Percentiles rank a stretch among this genome's conserved stretches.
phyloP scores from a whole-genome alignment of 139 green algal genomes.

The Chlamydomonas applanata region DNA sequence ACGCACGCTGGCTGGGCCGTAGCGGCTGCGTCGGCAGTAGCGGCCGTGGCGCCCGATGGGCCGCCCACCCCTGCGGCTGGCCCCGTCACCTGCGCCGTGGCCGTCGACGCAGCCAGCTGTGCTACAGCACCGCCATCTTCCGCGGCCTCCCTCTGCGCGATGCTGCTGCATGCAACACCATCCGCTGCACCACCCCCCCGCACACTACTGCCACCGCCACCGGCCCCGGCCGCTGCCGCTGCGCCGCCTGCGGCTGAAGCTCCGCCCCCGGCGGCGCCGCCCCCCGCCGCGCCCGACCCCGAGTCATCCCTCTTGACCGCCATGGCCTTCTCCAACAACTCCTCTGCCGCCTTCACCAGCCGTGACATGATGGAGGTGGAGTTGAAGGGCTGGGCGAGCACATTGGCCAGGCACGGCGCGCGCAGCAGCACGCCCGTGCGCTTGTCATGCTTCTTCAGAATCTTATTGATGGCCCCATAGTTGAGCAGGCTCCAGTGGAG shows the following conservation, averaged over 20 bases:
- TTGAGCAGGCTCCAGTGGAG: constrained; percentile 81
- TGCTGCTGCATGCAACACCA: too few species aligned
- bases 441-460: constrained; percentile 89
- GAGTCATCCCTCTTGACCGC: neutral
- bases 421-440: constrained; percentile 61
- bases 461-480: constrained; percentile 80
- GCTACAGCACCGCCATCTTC: too few species aligned
- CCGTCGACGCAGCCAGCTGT: too few species aligned
- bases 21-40: too few species aligned
- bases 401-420: constrained; percentile 59
- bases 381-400: constrained; percentile 72
- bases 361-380: constrained; percentile 61
- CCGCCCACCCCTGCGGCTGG: neutral
- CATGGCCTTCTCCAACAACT: constrained; percentile 39
- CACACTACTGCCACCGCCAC: neutral
- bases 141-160: too few species aligned
- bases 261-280: too few species aligned
- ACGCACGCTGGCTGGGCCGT: too few species aligned
- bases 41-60: too few species aligned
- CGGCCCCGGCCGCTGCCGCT: constrained; percentile 1
- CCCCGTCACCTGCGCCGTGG: too few species aligned
- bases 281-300: neutral
- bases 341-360: constrained; percentile 61
- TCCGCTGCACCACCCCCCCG: too few species aligned
- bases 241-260: neutral